phyloP scores from a whole-genome alignment of 2,329 filamentous ascomycete genomes.

The Calonectria hongkongensis region DNA sequence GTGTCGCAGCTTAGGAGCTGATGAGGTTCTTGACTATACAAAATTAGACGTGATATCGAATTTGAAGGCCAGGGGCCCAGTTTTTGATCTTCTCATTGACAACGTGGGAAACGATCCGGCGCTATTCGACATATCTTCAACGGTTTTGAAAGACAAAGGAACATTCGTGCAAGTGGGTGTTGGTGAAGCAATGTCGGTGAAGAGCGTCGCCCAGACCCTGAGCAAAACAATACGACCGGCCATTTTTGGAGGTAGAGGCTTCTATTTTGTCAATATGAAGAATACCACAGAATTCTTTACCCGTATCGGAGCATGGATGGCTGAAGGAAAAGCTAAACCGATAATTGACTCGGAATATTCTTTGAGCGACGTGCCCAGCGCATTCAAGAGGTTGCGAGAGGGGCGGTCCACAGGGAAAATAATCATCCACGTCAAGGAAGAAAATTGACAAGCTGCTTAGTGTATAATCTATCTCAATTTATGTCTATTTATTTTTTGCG shows the following conservation, averaged over 20 bases:
- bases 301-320: conserved; percentile 32
- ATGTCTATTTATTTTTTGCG: neutral
- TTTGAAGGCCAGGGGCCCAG: conserved; percentile 9
- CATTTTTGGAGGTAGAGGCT: neutral
- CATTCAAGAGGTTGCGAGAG: conserved; percentile 27
- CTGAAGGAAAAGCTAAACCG: conserved; percentile 23
- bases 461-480: neutral
- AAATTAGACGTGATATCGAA: conserved; percentile 6
- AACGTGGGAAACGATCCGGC: conserved; percentile 26
- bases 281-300: conserved; percentile 32
- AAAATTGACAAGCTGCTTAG: neutral
- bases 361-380: conserved; percentile 24
- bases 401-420: conserved; percentile 32
- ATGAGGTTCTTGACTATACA: conserved; percentile 35
- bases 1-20: conserved; percentile 54
- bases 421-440: conserved; percentile 29
- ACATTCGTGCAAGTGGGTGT: conserved; percentile 33
- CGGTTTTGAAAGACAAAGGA: conserved; percentile 15
- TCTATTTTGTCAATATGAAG: conserved; percentile 40
- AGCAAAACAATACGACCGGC: conserved; percentile 16
- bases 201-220: neutral
- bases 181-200: neutral
- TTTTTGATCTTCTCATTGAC: conserved; percentile 30
- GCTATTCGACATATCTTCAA: conserved; percentile 3
- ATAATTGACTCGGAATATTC: conserved; percentile 16